Conservation (phyloP, 2,329 filamentous ascomycete genomes). For the Stemphylium beticola region DNA sequence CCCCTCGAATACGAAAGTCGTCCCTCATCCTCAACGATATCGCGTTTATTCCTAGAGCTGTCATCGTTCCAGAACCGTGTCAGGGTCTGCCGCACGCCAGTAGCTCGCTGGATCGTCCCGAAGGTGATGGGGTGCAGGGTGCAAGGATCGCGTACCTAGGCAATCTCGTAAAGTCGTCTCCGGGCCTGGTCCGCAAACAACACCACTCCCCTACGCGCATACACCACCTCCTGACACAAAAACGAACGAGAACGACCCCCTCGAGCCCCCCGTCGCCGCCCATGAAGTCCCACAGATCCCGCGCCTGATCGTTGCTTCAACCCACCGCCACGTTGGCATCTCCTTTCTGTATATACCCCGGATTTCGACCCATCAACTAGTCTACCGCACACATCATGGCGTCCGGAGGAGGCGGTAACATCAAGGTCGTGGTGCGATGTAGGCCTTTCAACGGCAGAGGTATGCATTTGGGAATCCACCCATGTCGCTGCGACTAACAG, state of each 20-base stretch:
- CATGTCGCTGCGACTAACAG: conserved; percentile 19
- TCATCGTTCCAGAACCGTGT: background rate
- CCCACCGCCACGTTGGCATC: conserved; percentile 21
- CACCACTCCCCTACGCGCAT: conserved; percentile 14
- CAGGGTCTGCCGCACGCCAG: conserved; percentile 11
- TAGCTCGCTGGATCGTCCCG: conserved; percentile 8
- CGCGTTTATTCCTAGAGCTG: background rate
- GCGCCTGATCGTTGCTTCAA: conserved; percentile 30
- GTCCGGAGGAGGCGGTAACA: conserved; percentile 82
- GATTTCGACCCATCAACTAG: background rate
- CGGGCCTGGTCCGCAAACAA: conserved; percentile 15
- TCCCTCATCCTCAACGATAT: background rate
- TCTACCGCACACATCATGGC: conserved; percentile 58
- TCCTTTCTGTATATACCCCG: conserved; percentile 18
- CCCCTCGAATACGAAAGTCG: background rate
- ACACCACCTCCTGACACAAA: conserved; percentile 33
- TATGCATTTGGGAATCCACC: conserved; percentile 48
- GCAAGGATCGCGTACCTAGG: conserved; percentile 35
- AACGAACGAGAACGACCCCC: conserved; percentile 4
- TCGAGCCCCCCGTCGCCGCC: conserved; percentile 21
- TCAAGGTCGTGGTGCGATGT: conserved; percentile 98
- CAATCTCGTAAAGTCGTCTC: conserved; percentile 28
- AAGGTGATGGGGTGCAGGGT: conserved; percentile 4
- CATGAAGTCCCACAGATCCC: conserved; percentile 36
- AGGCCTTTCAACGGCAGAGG: conserved; percentile 96